Conservation (phyloP, 495 filamentous ascomycete genomes). For the Tuber borchii region DNA sequence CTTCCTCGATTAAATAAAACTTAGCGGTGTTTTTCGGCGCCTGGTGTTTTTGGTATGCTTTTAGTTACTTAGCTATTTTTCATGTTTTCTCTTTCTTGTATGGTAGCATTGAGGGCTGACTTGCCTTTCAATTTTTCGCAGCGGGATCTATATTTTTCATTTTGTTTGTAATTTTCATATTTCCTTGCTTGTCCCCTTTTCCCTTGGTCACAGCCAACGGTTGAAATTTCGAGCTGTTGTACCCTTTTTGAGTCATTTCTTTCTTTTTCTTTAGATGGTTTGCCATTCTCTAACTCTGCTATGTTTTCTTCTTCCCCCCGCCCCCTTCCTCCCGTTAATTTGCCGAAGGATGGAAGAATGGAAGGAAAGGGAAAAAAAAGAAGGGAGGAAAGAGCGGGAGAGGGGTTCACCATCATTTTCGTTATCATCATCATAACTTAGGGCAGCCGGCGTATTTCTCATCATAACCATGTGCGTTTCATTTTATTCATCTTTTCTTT, state of each 20-base stretch:
- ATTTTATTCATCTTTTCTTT: not conserved
- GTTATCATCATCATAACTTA: not conserved
- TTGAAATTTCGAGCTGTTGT: not conserved
- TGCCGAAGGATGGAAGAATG: not conserved
- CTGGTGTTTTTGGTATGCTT: conserved; percentile 29
- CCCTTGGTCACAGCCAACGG: not conserved
- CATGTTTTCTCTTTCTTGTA: conserved; percentile 4
- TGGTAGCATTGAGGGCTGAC: not conserved
- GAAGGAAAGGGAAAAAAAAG: not conserved
- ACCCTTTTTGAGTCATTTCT: not conserved
- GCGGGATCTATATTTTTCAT: not conserved
- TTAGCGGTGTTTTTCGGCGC: conserved; percentile 23
- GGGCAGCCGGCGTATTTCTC: conserved; percentile 2
- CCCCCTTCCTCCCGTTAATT: not conserved
- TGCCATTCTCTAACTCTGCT: not conserved
- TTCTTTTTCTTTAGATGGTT: not conserved
- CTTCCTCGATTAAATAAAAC: not conserved
- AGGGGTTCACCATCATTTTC: not conserved
- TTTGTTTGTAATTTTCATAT: not conserved
- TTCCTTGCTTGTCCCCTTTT: not conserved
- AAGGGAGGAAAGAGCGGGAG: not conserved
- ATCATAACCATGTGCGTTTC: not conserved
- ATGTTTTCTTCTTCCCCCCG: not conserved
- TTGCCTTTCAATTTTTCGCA: not conserved
- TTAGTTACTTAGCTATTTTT: conserved; percentile 6